phyloP scores from a whole-genome alignment of 169 alveolate genomes.

The Plasmodium malariae region DNA sequence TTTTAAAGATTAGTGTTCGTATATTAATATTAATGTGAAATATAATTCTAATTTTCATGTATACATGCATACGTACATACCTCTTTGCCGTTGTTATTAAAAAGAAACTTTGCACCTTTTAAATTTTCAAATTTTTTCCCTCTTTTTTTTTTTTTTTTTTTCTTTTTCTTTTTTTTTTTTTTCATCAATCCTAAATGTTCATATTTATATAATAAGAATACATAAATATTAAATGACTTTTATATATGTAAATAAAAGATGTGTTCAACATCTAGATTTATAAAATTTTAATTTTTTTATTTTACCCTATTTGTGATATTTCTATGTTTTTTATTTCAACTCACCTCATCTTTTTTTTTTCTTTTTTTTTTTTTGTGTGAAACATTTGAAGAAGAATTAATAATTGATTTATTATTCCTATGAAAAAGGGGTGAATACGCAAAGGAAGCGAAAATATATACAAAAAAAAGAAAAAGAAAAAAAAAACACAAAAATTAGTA shows the following conservation, averaged over 20 bases:
- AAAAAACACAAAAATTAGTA: conserved; percentile 8
- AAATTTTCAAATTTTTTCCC: conserved; percentile 24
- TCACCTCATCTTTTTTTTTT: neutral
- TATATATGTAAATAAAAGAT: conserved; percentile 30
- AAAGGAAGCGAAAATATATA: neutral
- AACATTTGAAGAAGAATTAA: conserved; percentile 40
- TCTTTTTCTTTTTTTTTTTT: conserved; percentile 5
- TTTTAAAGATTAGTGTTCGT: conserved; percentile 5
- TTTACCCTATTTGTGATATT: conserved; percentile 16
- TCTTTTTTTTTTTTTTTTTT: neutral
- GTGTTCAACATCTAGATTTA: conserved; percentile 59
- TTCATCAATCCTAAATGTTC: conserved; percentile 12
- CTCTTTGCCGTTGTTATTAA: conserved; percentile 36
- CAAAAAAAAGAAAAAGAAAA: neutral
- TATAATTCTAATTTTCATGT: conserved; percentile 17
- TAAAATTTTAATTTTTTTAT: conserved; percentile 41
- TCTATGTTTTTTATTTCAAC: no score
- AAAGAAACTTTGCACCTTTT: conserved; percentile 45
- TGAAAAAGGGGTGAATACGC: conserved; percentile 16
- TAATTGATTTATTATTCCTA: conserved; percentile 38
- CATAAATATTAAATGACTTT: conserved; percentile 23
- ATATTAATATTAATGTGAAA: conserved; percentile 17
- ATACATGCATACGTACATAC: conserved; percentile 9
- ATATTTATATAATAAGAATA: conserved; percentile 9
- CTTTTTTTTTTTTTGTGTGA: conserved; percentile 33